These are phyloP conservation scores for Epichloe gansuensis DNA, from an alignment of 2,329 filamentous ascomycete species.

Conservation along the genomic window DNA sequence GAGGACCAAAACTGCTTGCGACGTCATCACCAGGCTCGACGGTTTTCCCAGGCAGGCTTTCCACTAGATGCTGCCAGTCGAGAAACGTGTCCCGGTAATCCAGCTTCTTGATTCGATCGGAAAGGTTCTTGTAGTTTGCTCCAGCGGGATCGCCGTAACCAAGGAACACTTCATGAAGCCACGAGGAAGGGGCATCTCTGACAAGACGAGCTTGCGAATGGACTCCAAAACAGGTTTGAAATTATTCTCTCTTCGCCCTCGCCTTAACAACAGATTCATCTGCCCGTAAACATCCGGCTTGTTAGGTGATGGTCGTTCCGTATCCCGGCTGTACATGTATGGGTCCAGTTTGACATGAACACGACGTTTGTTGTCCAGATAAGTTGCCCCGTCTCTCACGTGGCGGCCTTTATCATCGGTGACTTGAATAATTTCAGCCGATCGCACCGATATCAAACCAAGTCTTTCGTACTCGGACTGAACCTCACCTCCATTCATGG, in stretches of 20 bases:
- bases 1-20: constrained; percentile 66
- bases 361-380: constrained; percentile 56
- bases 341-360: constrained; percentile 75
- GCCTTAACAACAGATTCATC: constrained; percentile 76
- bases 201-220: constrained; percentile 73
- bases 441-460: constrained; percentile 59
- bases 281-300: constrained; percentile 68
- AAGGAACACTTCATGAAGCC: constrained; percentile 96
- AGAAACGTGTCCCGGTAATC: constrained; percentile 93
- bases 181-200: constrained; percentile 73
- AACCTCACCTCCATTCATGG: constrained; percentile 38
- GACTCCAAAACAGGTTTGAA: constrained; percentile 90
- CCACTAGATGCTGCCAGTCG: constrained; percentile 86
- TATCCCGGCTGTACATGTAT: constrained; percentile 64
- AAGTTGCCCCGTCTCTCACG: constrained; percentile 47
- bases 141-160: constrained; percentile 88
- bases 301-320: constrained; percentile 50
- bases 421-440: constrained; percentile 76
- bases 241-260: constrained; percentile 86
- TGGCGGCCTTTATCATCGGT: constrained; percentile 73
- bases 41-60: constrained; percentile 77
- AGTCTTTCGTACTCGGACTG: constrained; percentile 44
- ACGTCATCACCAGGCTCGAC: constrained; percentile 67
- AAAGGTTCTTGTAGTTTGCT: constrained; percentile 72
- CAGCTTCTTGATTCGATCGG: constrained; percentile 64